Evolutionary conservation across 257 asterid species (phyloP), one percentile per base, ranked within the genome.

Genomic region (Nicotiana obtusifolia): DNA sequence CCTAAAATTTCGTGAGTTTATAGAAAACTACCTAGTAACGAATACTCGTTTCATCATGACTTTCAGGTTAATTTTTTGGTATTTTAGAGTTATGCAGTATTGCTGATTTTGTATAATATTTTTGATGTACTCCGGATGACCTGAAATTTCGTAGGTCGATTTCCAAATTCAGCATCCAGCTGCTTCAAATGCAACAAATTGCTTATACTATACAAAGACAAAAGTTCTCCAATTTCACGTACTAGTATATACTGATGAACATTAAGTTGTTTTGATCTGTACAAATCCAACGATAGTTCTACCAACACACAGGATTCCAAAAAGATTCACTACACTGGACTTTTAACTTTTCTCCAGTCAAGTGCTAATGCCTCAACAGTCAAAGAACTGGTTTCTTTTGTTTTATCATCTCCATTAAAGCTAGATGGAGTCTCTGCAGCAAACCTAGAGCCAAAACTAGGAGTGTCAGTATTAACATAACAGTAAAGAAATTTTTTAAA

Each of bases 301-400:
- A 71, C 22, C 60, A 71, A 71, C 56, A 71, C 14, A 13, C 15
- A 44, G 35, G 35, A 71, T 20, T 41, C 28, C 78, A 71, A 44
- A 57, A 44, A 71, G 1, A 5, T 22, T 71, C 35, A 69, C 57
- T 69, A 5, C 20, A 69, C 81, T 19, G 81, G 5, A 77, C 66
- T 47, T 20, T 37, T 33, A 5, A 33, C 41, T 33, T 37, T 30
- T 68, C 84, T 83, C 57, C 61, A 30, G 17, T 30, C 37, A 11
- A 1, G 68, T 47, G 49, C 79, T 49, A 35, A 66, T 69, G 64
- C 81, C 84, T 84, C 84, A 90, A 47, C 88, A 94, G 82, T 68
- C 86, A 1, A 92, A 54, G 90, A 89, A 90, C 92, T 89, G 37
- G 93, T 91, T 80, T 92, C 97, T n/a, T 86, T 92, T 80, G 91